phyloP scores from a whole-genome alignment of 306 rosid genomes.

The Lathyrus aphaca region DNA sequence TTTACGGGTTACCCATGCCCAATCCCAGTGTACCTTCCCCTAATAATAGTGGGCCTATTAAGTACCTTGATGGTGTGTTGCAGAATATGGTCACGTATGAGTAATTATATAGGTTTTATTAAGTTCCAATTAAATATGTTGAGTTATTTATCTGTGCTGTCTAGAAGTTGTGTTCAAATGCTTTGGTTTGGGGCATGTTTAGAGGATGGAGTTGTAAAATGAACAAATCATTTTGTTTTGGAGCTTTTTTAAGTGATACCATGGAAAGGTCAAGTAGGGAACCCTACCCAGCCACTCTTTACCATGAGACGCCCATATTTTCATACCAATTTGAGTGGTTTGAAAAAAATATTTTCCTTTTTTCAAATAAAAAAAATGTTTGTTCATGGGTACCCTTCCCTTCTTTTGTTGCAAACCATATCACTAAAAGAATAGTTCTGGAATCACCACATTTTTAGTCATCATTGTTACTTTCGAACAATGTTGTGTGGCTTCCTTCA shows the following conservation, averaged over 20 bases:
- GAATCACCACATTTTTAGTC: neutral
- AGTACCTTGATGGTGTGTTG: slow-evolving; percentile 13
- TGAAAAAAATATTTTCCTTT: neutral
- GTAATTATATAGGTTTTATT: slow-evolving; percentile 14
- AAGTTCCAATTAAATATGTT: slow-evolving; percentile 22
- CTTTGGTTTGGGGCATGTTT: neutral
- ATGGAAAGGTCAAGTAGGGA: slow-evolving; percentile 4
- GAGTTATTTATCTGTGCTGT: slow-evolving; percentile 6
- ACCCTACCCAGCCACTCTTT: slow-evolving; percentile 19
- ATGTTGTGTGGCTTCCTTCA: neutral
- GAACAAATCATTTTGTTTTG: slow-evolving; percentile 17
- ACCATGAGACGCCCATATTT: neutral
- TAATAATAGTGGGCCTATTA: neutral
- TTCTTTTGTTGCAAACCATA: slow-evolving; percentile 22
- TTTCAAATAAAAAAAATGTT: neutral
- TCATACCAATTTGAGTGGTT: neutral
- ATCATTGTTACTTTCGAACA: neutral
- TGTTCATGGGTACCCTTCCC: neutral
- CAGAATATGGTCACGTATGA: slow-evolving; percentile 28
- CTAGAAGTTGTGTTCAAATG: slow-evolving; percentile 25
- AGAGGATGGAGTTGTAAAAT: slow-evolving; percentile 14
- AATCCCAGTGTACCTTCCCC: neutral
- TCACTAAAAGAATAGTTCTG: neutral
- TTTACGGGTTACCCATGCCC: neutral
- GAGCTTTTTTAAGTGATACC: neutral